These are phyloP conservation scores for Cephaloascus fragrans DNA, from an alignment of 805 yeast species.

Conservation along the genomic window DNA sequence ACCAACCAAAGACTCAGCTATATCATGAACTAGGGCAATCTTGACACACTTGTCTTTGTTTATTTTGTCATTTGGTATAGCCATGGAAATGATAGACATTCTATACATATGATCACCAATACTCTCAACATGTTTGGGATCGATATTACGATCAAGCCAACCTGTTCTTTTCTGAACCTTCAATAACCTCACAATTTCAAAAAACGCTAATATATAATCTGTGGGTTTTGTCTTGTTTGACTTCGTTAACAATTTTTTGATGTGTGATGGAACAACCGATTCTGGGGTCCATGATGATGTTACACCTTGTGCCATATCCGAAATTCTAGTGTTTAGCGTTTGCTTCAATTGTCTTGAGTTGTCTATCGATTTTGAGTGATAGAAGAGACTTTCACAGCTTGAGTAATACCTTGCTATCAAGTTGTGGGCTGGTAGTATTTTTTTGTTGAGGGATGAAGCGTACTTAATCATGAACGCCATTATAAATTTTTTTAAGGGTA, in stretches of 20 bases:
- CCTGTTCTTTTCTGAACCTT: conserved; percentile 87
- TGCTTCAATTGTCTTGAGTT: too few relatives aligned
- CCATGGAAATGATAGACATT: conserved; percentile 75
- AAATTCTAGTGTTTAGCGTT: too few relatives aligned
- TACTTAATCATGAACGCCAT: too few relatives aligned
- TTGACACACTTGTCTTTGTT: conserved; percentile 66
- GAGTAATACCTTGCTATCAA: too few relatives aligned
- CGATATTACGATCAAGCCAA: conserved; percentile 66
- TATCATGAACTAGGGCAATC: conserved; percentile 86
- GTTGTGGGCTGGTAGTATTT: too few relatives aligned
- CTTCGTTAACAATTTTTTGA: conserved; percentile 25
- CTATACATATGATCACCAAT: conserved; percentile 96
- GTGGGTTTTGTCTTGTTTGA: conserved; percentile 10
- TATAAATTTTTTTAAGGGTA: too few relatives aligned
- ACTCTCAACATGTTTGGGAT: conserved; percentile 47
- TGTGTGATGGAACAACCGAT: conserved; percentile 37
- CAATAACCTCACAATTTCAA: conserved; percentile 60
- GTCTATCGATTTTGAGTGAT: too few relatives aligned
- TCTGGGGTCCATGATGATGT: conserved; percentile 59
- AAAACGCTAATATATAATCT: conserved; percentile 45
- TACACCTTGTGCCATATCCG: too few relatives aligned
- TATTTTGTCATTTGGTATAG: conserved; percentile 44
- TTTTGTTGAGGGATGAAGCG: too few relatives aligned
- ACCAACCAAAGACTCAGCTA: conserved; percentile 90
- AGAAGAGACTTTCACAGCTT: too few relatives aligned